Evolutionary conservation across 1,284 basidiomycete genomes (phyloP), one percentile per base, ranked within the genome.

Genomic region (Tilletia indica): DNA sequence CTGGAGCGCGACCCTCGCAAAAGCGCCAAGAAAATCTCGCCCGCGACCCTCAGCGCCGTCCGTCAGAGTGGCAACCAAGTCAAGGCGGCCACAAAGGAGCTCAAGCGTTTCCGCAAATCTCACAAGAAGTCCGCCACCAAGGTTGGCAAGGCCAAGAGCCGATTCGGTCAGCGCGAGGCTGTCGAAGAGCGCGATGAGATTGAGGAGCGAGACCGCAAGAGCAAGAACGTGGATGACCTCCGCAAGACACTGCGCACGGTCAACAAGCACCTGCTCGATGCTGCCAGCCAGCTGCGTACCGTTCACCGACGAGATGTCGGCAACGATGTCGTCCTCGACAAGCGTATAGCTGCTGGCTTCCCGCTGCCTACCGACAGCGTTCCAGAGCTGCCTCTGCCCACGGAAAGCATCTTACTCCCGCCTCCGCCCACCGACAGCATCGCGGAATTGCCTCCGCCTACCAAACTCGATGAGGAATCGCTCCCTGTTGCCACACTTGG

Each of bases 211-310:
- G 31, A 34, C 34, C 51, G 51, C 51, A 42, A 38, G 61, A 39
- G 34, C 61, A 34, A 64, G 36, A 64, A 38, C 38, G n/a, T 19
- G 34, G 61, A 9, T 3, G 61, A 64, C 36, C 61, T 64, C 61
- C 61, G 61, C 61, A 64, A 64, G 61, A n/a, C 61, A 8, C 36
- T 64, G 4, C 61, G 61, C 34, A 42, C 38, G 61, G 61, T 64
- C 34, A 64, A 64, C 61, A 36, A 64, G 36, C 36, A 64, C 61
- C 61, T 64, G 16, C 61, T 64, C 61, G n/a, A 34, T 42, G 61
- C 61, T 21, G 61, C 61, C 61, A 38, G 34, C 34, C 34, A 42
- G 36, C 38, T 64, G 0, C 61, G 61, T 38, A 34, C 19, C 14
- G 61, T 64, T 16, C 6, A 64, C 12, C 31, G 36, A 34, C 61